Conservation (phyloP, 2,329 filamentous ascomycete genomes). For the Cercospora beticola region DNA sequence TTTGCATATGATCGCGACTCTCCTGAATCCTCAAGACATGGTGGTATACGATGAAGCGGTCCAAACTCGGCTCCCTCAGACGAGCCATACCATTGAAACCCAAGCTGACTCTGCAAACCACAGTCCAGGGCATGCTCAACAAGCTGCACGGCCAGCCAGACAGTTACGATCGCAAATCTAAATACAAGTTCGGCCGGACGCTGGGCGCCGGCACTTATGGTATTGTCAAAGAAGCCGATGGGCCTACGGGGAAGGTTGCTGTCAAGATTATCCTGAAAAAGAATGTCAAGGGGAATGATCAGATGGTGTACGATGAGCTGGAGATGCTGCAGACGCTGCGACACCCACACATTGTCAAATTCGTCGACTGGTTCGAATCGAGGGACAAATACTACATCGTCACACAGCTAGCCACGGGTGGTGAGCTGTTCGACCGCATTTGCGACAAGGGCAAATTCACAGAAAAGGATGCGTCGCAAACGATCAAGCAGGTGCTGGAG, state of each 20-base stretch:
- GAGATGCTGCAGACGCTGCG: slow-evolving; percentile 87
- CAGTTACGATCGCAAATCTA: slow-evolving; percentile 97
- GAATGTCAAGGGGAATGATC: slow-evolving; percentile 96
- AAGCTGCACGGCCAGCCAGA: slow-evolving; percentile 95
- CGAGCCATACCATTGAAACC: slow-evolving; percentile 18
- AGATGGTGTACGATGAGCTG: slow-evolving; percentile 98
- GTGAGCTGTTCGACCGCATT: slow-evolving; percentile 96
- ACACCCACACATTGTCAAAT: slow-evolving; percentile 94
- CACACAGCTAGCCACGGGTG: slow-evolving; percentile 90
- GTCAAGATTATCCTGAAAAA: slow-evolving; percentile 99
- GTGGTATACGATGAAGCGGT: slow-evolving; percentile 14
- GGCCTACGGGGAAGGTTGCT: slow-evolving; percentile 80
- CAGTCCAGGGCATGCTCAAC: slow-evolving; percentile 68
- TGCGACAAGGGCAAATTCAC: slow-evolving; percentile 98
- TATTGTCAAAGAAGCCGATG: slow-evolving; percentile 92
- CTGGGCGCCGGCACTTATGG: slow-evolving; percentile 97
- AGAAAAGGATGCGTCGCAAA: slow-evolving; percentile 94
- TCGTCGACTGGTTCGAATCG: slow-evolving; percentile 99
- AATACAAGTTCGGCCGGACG: slow-evolving; percentile 89
- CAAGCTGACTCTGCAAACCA: slow-evolving; percentile 23
- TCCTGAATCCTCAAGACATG: slow-evolving; percentile 15
- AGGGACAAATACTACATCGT: slow-evolving; percentile 99
- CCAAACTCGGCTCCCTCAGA: slow-evolving; percentile 19
- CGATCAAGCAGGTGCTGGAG: slow-evolving; percentile 87
- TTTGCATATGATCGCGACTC: slow-evolving; percentile 4